Evolutionary conservation across 306 rosid species (phyloP), one percentile per base, ranked within the genome.

Genomic region (Chamaecrista fasciculata): DNA sequence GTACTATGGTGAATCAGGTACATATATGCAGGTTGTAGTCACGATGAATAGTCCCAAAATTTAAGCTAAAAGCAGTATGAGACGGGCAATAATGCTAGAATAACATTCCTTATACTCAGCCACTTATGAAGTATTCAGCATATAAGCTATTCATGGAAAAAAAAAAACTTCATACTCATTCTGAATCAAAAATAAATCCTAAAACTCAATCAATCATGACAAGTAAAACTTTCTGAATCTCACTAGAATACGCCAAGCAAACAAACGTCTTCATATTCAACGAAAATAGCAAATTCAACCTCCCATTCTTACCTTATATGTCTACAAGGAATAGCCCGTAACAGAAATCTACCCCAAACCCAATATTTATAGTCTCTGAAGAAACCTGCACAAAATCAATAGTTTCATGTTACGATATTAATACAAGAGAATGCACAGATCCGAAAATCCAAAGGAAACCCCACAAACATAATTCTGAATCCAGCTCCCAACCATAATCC

Each of bases 251-350:
- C 18, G 12, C 10, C 10, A 59, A 0, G 66, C 25, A 60, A 34
- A 60, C 11, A 36, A 60, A 20, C 16, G 33, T 2, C 14, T 60
- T 4, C 19, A 8, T 19, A 36, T 8, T 9, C 28, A 9, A 34
- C 8, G 24, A 36, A 8, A 60, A 60, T 10, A 60, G 10, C 5
- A 60, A 36, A 36, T 34, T 59, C 19, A 60, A 60, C 19, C 66
- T 36, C 12, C 66, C 23, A 60, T 60, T 59, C 66, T 24, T 60
- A 60, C 66, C 66, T 60, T 60, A 60, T 60, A 34, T 19, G 66
- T 60, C 66, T 19, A 15, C 18, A 29, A 60, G 66, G 46, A 18
- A 33, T 15, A 57, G n/a, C 14, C 29, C 36, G 66, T 11, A 11
- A 29, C 44, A 16, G 65, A 25, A 16, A 39, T 36, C 28, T 19